Evolutionary conservation across 2,329 filamentous ascomycete species (phyloP).

Genomic region (Cordyceps cateniannulata): DNA sequence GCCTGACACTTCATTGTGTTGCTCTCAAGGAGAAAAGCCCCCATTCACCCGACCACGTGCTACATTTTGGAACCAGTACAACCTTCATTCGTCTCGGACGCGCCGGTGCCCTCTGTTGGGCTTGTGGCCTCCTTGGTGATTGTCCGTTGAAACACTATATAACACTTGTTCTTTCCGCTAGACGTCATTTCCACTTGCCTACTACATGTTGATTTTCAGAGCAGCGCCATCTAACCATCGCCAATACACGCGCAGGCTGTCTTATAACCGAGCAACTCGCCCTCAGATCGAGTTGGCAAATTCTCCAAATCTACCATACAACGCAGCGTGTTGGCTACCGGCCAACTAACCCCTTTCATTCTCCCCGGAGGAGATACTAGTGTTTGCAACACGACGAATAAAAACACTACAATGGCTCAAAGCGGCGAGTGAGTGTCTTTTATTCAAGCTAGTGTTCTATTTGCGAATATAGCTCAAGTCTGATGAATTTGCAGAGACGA

Average conservation of each 20-base stretch:
- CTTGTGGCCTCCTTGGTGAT: not conserved
- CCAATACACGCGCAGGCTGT: not conserved
- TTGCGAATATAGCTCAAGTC: constrained; percentile 15
- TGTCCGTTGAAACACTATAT: not conserved
- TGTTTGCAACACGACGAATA: not conserved
- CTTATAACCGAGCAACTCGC: not conserved
- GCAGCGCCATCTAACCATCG: not conserved
- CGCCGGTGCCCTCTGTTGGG: not conserved
- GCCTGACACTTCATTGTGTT: not conserved
- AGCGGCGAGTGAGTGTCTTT: not conserved
- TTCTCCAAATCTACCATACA: not conserved
- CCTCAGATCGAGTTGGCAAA: not conserved
- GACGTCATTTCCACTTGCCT: not conserved
- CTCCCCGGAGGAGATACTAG: no score
- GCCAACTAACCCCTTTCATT: not conserved
- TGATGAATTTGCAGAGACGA: not conserved
- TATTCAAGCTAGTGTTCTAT: not conserved
- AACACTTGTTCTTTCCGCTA: not conserved
- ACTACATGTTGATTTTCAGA: not conserved
- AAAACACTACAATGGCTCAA: not conserved
- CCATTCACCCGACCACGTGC: not conserved
- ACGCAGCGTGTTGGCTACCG: not conserved
- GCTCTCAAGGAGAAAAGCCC: not conserved
- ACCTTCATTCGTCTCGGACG: not conserved
- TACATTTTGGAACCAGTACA: not conserved